Conservation (phyloP, 2,329 filamentous ascomycete species). For the Hansfordia pulvinata region DNA sequence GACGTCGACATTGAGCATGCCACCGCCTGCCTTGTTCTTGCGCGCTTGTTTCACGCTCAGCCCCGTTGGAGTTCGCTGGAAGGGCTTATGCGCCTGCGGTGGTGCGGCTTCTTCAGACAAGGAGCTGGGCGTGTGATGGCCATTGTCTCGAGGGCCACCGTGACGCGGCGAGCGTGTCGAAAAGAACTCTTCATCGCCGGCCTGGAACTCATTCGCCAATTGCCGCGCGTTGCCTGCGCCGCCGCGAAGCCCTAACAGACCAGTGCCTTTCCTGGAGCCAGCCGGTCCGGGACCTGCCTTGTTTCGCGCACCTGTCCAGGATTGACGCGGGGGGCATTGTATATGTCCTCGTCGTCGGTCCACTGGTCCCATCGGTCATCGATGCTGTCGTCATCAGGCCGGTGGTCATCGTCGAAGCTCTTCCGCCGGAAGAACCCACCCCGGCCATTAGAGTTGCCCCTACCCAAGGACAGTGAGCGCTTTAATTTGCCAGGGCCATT, state of each 20-base stretch:
- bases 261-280: slow-evolving; percentile 1
- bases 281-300: background rate
- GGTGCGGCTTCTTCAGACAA: slow-evolving; percentile 2
- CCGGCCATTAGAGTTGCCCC: slow-evolving; percentile 32
- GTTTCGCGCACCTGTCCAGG: background rate
- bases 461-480: slow-evolving; percentile 48
- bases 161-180: no score
- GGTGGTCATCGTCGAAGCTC: slow-evolving; percentile 20
- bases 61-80: slow-evolving; percentile 59
- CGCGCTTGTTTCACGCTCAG: slow-evolving; percentile 48
- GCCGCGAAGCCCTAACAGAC: slow-evolving; percentile 19
- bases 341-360: slow-evolving; percentile 17
- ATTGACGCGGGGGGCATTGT: slow-evolving; percentile 1
- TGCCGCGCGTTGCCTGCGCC: slow-evolving; percentile 22
- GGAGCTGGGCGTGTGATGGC: no score
- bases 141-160: no score
- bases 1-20: slow-evolving; percentile 53
- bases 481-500: slow-evolving; percentile 25
- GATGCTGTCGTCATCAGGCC: slow-evolving; percentile 37
- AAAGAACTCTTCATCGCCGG: background rate
- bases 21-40: slow-evolving; percentile 25
- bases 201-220: background rate
- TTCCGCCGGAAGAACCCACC: slow-evolving; percentile 27
- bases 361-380: slow-evolving; percentile 35
- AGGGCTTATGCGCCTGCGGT: slow-evolving; percentile 19